These are phyloP conservation scores for Diaporthe eres DNA, from an alignment of 2,329 filamentous ascomycete species.

Conservation along the genomic window DNA sequence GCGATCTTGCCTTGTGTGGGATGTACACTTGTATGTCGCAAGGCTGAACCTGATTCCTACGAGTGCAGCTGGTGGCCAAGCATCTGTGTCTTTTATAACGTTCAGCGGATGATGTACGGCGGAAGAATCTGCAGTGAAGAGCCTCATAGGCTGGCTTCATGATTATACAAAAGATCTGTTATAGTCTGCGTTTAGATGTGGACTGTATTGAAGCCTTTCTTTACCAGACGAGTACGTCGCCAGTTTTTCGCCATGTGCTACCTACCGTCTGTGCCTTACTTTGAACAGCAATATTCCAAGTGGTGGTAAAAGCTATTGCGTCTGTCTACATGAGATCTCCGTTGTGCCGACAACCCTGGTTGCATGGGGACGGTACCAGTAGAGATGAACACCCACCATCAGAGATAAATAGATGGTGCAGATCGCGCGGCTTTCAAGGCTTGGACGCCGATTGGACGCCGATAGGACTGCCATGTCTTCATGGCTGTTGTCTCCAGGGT, in stretches of 20 bases:
- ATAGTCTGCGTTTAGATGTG: background rate
- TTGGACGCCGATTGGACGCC: background rate
- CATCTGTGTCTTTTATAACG: background rate
- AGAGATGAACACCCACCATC: background rate
- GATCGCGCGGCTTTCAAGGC: too few relatives aligned
- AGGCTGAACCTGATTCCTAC: background rate
- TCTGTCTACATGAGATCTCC: background rate
- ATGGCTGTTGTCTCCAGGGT: background rate
- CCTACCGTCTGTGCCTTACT: background rate
- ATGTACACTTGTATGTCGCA: background rate
- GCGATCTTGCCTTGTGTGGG: background rate
- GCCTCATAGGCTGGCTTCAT: background rate
- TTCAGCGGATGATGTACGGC: background rate
- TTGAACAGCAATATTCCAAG: background rate
- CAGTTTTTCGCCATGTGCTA: background rate
- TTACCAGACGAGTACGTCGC: background rate
- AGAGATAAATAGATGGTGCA: background rate
- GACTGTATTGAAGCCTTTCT: background rate
- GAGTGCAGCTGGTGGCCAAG: background rate
- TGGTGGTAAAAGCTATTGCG: background rate
- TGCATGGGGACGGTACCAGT: background rate
- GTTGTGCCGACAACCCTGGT: background rate
- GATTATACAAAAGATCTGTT: background rate
- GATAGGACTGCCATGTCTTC: background rate
- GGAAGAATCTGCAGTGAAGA: background rate